Evolutionary conservation across 176 grass and related monocot species (phyloP).

Genomic region (Rhynchospora pubera): DNA sequence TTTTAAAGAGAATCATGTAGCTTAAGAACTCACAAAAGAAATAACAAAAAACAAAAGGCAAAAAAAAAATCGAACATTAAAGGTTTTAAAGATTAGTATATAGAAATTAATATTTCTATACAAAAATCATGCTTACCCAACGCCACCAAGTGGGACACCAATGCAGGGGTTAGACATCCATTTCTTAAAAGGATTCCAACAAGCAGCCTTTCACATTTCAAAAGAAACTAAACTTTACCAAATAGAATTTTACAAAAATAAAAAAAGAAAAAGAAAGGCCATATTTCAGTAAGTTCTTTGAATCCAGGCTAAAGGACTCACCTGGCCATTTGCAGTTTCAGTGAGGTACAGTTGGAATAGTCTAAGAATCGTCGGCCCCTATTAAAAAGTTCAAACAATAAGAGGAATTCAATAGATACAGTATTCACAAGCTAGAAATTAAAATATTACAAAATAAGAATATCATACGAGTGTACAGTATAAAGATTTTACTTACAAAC

Average conservation of each 20-base stretch:
- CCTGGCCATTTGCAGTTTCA: conserved; percentile 29
- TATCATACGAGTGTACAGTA: not conserved
- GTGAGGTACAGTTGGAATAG: conserved; percentile 3
- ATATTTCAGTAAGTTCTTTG: not conserved
- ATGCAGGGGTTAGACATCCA: conserved; percentile 49
- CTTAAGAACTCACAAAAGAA: not conserved
- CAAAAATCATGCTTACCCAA: conserved; percentile 43
- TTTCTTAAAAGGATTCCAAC: conserved; percentile 43
- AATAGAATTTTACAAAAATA: conserved; percentile 4
- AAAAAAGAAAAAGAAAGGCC: not conserved
- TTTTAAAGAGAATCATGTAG: not conserved
- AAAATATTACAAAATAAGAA: not conserved
- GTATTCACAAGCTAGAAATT: not conserved
- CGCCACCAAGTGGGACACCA: conserved; percentile 59
- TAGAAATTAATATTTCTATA: not conserved
- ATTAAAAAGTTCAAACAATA: conserved; percentile 6
- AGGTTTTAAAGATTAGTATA: not conserved
- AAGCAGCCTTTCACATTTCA: conserved; percentile 19
- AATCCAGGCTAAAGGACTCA: conserved; percentile 19
- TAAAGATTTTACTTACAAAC: conserved; percentile 36
- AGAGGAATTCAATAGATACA: not conserved
- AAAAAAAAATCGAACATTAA: not conserved
- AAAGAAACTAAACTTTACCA: conserved; percentile 17
- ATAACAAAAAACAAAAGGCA: not conserved
- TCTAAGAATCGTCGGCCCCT: conserved; percentile 39